A percentile compares a stretch with the other conserved stretches of the same genome.
phyloP scores from a whole-genome alignment of 352 stramenopile genomes.

The Phytophthora pistaciae region DNA sequence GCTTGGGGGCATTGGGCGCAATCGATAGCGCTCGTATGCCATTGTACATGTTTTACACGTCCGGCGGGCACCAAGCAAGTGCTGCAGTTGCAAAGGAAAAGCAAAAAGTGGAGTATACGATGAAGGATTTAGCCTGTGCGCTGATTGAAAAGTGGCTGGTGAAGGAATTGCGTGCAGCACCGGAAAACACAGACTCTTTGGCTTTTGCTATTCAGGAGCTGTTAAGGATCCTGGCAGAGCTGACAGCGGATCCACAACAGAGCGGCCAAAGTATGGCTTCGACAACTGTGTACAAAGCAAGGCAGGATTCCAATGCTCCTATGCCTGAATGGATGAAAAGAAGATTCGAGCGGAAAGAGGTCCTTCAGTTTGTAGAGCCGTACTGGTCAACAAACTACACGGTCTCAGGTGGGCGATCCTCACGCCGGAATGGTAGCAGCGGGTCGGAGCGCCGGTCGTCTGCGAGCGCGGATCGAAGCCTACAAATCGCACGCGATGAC shows the following conservation, averaged over 20 bases:
- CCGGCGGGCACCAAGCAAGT: conserved; percentile 26
- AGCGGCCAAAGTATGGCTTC: conserved; percentile 60
- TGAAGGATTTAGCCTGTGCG: conserved; percentile 84
- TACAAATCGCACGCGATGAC: conserved; percentile 41
- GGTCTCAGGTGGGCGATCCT: conserved; percentile 38
- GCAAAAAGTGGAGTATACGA: conserved; percentile 65
- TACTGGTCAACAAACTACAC: conserved; percentile 92
- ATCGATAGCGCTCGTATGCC: conserved; percentile 85
- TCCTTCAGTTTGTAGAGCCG: conserved; percentile 89
- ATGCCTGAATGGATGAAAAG: conserved; percentile 91
- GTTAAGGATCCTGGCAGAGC: conserved; percentile 80
- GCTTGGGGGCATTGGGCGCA: conserved; percentile 78
- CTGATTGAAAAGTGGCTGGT: conserved; percentile 86
- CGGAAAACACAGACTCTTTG: conserved; percentile 84
- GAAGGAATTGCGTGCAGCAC: conserved; percentile 85
- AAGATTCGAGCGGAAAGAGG: conserved; percentile 83
- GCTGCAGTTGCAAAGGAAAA: conserved; percentile 50
- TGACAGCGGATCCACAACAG: conserved; percentile 80
- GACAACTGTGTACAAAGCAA: conserved; percentile 24
- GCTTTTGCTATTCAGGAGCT: conserved; percentile 90
- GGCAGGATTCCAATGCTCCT: conserved; percentile 12
- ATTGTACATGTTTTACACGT: conserved; percentile 68
- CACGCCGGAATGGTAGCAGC: conserved; percentile 15
- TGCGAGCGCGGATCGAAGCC: conserved; percentile 31
- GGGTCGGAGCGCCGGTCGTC: conserved; percentile 19